Base-by-base conservation (phyloP, 352 stramenopile species). In the Bremia lactucae region DNA sequence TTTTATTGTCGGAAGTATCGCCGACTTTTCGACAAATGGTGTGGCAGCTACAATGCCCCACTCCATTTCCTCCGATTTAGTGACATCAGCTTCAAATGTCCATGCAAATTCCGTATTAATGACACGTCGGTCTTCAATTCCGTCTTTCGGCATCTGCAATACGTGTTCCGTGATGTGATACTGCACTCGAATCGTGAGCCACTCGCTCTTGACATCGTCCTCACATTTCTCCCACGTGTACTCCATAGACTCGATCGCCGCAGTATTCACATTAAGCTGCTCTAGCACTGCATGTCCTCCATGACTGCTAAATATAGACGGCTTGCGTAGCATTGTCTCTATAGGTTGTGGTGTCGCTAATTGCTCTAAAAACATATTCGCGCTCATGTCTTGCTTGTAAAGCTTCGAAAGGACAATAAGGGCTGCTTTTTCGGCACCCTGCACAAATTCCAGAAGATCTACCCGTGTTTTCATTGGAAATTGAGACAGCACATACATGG, bases 51-150 rank as follows among this genome's bases (percentile, higher is more conserved):
- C 45, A 36, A 83, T 75, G 3, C 14, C 42, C 65, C 71, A 83
- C 18, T 80, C 52, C 4, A 76, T 11, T 6, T 53, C 18, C 0
- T 61, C 55, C 0, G 59, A 31, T 0, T 56, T 47, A 6, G 55
- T 78, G 31, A 83, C 67, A 28, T 72, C 61, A 2, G 67, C 59
- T 48, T 76, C 67, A 28, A 83, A 83, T 6, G 65, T 74, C 70
- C 70, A 83, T 36, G 24, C 36, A 46, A 83, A 80, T 22, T 45
- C 31, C 36, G 65, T 78, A 29, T 79, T 64, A 7, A 77, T 59
- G 1, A 42, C 66, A 31, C 55, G 52, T 46, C 54, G 51, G 44
- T 78, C 67, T 11, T 74, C 55, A 31, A 83, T 75, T 45, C 46
- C 46, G 1, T 49, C 47, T 11, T 46, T 36, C 1, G 46, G 33